Base-by-base conservation (phyloP, 768 basidiomycete genomes). In the Xerocomellus dryophilus region DNA sequence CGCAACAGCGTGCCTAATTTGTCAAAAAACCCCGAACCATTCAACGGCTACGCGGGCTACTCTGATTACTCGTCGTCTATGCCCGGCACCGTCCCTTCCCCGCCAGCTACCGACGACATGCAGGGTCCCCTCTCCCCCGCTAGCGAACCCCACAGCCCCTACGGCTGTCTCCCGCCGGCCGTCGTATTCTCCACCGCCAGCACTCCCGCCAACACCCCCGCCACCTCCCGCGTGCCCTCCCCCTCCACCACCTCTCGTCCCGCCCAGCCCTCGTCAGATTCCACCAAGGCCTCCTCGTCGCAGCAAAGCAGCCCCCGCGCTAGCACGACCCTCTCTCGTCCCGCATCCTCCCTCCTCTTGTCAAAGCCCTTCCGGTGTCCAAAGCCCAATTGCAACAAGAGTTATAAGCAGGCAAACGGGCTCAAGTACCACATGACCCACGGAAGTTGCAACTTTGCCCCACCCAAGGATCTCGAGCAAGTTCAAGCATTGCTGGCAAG, bases 401-500 rank as follows among this genome's bases (percentile, higher is more conserved):
- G 82, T 47, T 97, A 96, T 78, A 96, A 96, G 77, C 93, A 96
- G 72, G 91, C 91, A 40, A 97, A 97, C 61, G 85, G 94, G 11
- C 78, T 98, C 64, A 96, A 97, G 76, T 94, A 95, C 73, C 92
- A 95, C 71, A 86, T 93, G 78, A 90, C 88, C 9, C 92, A 93
- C 67, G 93, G 94, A 9, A 87, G 86, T 58, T 98, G 94, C 72
- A 93, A 93, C 70, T 96, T 93, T 69, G 88, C 91, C 0, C 92
- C 93, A 5, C 88, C 88, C 34, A 93, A 93, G 71, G 88, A 90
- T 53, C 69, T 90, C 49, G 87, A 88, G 70, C 83, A 86, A 43
- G 82, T 90, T 7, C 85, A 86, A 58, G 86, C 85, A 29, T 66
- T 90, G 47, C 76, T 93, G 20, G 89, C 76, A 40, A 70, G 67